Evolutionary conservation across 805 yeast genomes (phyloP).

Genomic region (Osmozyma mogii): DNA sequence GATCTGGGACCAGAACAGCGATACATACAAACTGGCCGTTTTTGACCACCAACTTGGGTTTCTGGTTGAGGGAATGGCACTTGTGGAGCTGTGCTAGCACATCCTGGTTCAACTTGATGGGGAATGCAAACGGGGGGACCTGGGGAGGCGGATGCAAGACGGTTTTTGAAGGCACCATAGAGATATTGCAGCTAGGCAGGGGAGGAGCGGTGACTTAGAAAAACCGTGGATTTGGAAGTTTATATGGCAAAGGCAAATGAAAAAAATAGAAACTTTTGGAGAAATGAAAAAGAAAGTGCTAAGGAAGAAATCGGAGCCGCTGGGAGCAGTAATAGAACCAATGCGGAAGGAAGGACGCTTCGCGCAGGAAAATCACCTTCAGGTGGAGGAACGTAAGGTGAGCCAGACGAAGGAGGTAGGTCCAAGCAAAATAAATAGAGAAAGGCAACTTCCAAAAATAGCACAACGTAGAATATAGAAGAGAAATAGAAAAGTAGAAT

Average conservation of each 20-base stretch:
- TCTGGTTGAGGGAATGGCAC: conserved; percentile 7
- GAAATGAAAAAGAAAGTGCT: not conserved
- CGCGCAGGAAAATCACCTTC: too few relatives aligned
- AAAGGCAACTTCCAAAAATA: not conserved
- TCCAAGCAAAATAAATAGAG: too few relatives aligned
- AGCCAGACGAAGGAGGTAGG: conserved; percentile 1
- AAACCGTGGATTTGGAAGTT: not conserved
- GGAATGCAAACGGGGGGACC: conserved; percentile 17
- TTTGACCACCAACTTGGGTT: conserved; percentile 29
- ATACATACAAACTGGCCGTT: conserved; percentile 28
- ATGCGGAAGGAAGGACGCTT: too few relatives aligned
- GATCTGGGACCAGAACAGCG: not conserved
- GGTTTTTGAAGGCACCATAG: conserved; percentile 8
- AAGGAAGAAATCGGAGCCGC: conserved; percentile 1
- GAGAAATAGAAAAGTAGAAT: too few relatives aligned
- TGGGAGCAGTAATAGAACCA: too few relatives aligned
- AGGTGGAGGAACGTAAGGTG: conserved; percentile 3
- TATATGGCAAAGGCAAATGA: not conserved
- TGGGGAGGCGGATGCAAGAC: conserved; percentile 8
- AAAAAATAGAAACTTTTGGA: not conserved
- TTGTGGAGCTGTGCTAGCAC: conserved; percentile 19
- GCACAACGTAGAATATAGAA: not conserved
- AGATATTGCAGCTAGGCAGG: too few relatives aligned
- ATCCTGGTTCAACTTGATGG: conserved; percentile 22
- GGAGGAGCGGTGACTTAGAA: conserved; percentile 1